phyloP scores from a whole-genome alignment of 805 yeast species.

The Candida xyloterini region DNA sequence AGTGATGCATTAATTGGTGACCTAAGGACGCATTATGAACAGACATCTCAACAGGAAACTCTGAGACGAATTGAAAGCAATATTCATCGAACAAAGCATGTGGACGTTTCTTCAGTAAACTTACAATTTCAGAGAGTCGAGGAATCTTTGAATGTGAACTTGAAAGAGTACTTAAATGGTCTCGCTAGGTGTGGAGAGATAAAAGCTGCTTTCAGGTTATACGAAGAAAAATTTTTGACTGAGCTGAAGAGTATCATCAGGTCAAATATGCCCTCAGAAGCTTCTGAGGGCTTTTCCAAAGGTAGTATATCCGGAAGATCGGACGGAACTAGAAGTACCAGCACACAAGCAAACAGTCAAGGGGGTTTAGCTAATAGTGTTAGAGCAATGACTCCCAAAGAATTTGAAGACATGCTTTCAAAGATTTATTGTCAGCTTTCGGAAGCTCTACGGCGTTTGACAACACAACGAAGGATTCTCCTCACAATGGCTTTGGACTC shows the following conservation, averaged over 20 bases:
- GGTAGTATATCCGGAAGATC: slow-evolving; percentile 27
- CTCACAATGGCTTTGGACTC: slow-evolving; percentile 65
- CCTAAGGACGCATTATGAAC: slow-evolving; percentile 53
- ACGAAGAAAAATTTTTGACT: slow-evolving; percentile 63
- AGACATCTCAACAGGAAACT: slow-evolving; percentile 45
- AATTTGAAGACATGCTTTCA: slow-evolving; percentile 69
- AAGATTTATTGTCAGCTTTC: slow-evolving; percentile 60
- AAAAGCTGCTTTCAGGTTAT: slow-evolving; percentile 56
- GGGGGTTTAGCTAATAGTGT: slow-evolving; percentile 41
- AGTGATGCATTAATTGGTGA: slow-evolving; percentile 56
- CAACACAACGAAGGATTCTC: slow-evolving; percentile 74
- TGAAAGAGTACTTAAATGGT: slow-evolving; percentile 50
- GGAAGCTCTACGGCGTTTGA: slow-evolving; percentile 70
- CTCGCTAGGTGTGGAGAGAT: slow-evolving; percentile 61
- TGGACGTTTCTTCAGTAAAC: not conserved
- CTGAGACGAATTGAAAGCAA: slow-evolving; percentile 30
- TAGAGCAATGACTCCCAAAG: slow-evolving; percentile 65
- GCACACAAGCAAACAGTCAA: slow-evolving; percentile 25
- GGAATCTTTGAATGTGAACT: slow-evolving; percentile 38
- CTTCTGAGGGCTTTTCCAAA: slow-evolving; percentile 14
- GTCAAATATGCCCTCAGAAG: slow-evolving; percentile 54
- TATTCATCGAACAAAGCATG: slow-evolving; percentile 4
- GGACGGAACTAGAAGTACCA: slow-evolving; percentile 26
- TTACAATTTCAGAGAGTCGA: slow-evolving; percentile 11
- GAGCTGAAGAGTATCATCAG: slow-evolving; percentile 76